Conservation (phyloP, 441 rosid species). For the Pelargonium myrrhifolium region DNA sequence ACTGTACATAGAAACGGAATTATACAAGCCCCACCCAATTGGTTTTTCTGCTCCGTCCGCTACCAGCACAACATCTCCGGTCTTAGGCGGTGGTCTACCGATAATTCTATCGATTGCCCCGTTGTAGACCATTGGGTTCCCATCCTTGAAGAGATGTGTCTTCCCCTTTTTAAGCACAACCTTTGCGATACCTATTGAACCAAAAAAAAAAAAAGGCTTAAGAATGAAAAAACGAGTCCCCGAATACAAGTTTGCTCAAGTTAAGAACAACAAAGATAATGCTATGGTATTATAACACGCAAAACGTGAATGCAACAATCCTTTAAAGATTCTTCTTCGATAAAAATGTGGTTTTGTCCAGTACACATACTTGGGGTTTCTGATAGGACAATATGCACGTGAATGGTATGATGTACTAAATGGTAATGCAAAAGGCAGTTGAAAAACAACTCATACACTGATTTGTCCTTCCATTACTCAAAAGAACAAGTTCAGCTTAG, state of each 20-base stretch:
- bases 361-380: too few relatives aligned
- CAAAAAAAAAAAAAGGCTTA: constrained; percentile 8
- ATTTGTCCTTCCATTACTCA: neutral
- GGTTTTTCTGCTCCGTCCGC: constrained; percentile 79
- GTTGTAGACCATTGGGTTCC: constrained; percentile 87
- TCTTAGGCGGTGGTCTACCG: constrained; percentile 74
- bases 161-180: constrained; percentile 88
- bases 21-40: constrained; percentile 81
- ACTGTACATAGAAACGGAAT: constrained; percentile 79
- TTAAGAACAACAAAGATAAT: neutral
- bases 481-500: neutral
- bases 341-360: neutral
- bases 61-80: constrained; percentile 81
- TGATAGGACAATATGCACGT: too few relatives aligned
- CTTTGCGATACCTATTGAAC: constrained; percentile 51
- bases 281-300: neutral
- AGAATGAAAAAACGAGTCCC: constrained; percentile 4
- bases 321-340: neutral
- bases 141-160: constrained; percentile 74
- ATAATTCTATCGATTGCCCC: constrained; percentile 85
- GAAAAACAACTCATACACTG: neutral
- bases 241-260: neutral
- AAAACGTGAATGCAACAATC: too few relatives aligned
- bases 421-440: too few relatives aligned
- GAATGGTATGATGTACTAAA: too few relatives aligned